Evolutionary conservation across 441 rosid genomes (phyloP), one percentile per base, ranked within the genome.

Genomic region (Mallotus repandus): DNA sequence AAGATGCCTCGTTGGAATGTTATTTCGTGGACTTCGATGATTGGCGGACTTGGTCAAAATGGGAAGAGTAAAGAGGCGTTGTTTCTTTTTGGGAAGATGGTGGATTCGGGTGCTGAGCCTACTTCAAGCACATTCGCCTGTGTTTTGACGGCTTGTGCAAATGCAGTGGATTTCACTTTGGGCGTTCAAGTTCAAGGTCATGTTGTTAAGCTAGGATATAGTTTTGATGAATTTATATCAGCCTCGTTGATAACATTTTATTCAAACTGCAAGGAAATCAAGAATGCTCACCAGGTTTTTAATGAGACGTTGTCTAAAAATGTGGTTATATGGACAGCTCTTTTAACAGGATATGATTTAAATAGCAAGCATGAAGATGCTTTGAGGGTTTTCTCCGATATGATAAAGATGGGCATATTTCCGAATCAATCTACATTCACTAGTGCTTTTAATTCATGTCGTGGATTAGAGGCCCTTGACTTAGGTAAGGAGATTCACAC

Each of bases 21-120:
- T 77, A 88, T 92, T 84, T 88, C 97, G 3, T 92, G 96, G 92
- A 90, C 94, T 80, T 88, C 88, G 8, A 86, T 90, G 86, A 92
- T 92, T 76, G 79, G 88, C 69, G 96, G 93, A 63, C 88, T 87
- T 81, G 86, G 86, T 3, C 85, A 81, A 75, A 85, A 78, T 70
- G 92, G 96, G 43, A 77, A 83, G 52, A 78, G 85, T 79, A 85
- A 85, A 78, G 88, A 82, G 66, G 94, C 89, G 4, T 77, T 90
- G 86, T 41, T 63, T 64, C 73, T 88, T 70, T 89, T 89, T 79
- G 21, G 68, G n/a, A 71, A 78, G 68, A 89, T 90, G 94, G 58
- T 74, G 72, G 48, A 32, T 70, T 81, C 83, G 7, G 87, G 81
- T 35, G 78, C 76, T 72, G 74, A 71, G 38, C 91, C 92, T 16